Base-by-base conservation (phyloP, 225 moss, liverwort and hornwort genomes). In the Sphagnum contortum region DNA sequence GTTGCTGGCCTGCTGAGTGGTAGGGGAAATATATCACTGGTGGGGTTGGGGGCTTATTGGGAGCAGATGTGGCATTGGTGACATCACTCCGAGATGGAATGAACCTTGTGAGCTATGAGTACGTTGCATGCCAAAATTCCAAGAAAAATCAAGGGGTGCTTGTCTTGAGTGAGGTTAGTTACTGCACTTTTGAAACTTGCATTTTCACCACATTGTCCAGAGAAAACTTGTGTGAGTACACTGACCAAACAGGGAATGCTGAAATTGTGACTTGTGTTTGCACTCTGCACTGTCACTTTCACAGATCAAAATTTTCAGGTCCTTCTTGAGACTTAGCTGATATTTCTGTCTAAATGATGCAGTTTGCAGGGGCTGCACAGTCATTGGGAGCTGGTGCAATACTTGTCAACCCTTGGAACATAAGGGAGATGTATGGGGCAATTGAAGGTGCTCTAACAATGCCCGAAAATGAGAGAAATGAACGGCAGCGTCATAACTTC, bases 41-140 rank as follows among this genome's bases (percentile, higher is more conserved):
- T 29, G 29, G 29, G 29, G 48, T n/a, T 54, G 53, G 49, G 49
- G 53, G 60, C 7, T 29, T 55, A 50, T 61, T 70, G 66, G 66
- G 44, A 63, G 58, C 71, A 87, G 96, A 96, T 73, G 96, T 96
- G 66, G 96, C 90, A 4, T 72, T 96, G 65, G 90, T 96, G 65
- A 96, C 96, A 2, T 96, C 96, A 5, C 72, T 98, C 52, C 83
- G 96, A 70, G 96, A 98, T 71, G 96, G 96, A 46, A 98, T 98
- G 96, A 98, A 98, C 73, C 92, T 98, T 59, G 96, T 98, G 62
- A 98, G 96, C 77, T 98, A 98, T 51, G 96, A 98, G 76, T 98
- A 88, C 55, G 96, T 98, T 49, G 92, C 96, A 63, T 98, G 96
- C 78, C 96, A 98, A 71, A 82, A 79, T 75, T 73, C 76, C 12